Evolutionary conservation across 2,329 filamentous ascomycete species (phyloP), one percentile per base, ranked within the genome.

Genomic region (Calonectria pseudoturangicola): DNA sequence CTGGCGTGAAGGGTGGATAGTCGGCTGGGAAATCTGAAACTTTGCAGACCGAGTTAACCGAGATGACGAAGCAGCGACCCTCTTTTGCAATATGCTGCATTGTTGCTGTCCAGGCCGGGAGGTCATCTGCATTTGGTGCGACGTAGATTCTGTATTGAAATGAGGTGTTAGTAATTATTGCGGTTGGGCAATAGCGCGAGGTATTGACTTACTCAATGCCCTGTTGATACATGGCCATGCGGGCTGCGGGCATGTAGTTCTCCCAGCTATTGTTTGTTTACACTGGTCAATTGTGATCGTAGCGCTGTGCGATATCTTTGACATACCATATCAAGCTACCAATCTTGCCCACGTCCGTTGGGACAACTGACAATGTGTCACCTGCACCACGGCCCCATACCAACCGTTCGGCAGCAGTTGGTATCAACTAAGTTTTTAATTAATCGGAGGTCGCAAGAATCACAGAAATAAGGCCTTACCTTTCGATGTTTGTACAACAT

Each of bases 31-130:
- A 63, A 25, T 63, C 58, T 18, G 58, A 63, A 16, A 47, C 58
- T 9, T 47, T 63, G 10, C 58, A 63, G 10, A 47, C 41, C 16
- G 58, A 63, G 16, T 63, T 63, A 10, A 63, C 58, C 28, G 41
- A 45, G 16, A 63, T 47, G 8, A 63, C 58, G n/a, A 63, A 63
- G 27, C 58, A 63, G 2, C 58, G 58, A 5, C 58, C 58, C 30
- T 63, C 58, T 33, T 63, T 63, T n/a, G 58, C 58, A 63, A 63
- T 63, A 10, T 63, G 58, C 27, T 63, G 58, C 58, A 63, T 63
- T 2, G 39, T 63, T 18, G 58, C 39, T n/a, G 58, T 63, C 58
- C 58, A 63, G 7, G 21, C 25, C 2, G 58, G 39, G 16, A 63
- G 15, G 6, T 63, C 58, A 28, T 63, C 58, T 0, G 58, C 58